Base-by-base conservation (phyloP, 345 rosid genomes). In the Citrus sp. region DNA sequence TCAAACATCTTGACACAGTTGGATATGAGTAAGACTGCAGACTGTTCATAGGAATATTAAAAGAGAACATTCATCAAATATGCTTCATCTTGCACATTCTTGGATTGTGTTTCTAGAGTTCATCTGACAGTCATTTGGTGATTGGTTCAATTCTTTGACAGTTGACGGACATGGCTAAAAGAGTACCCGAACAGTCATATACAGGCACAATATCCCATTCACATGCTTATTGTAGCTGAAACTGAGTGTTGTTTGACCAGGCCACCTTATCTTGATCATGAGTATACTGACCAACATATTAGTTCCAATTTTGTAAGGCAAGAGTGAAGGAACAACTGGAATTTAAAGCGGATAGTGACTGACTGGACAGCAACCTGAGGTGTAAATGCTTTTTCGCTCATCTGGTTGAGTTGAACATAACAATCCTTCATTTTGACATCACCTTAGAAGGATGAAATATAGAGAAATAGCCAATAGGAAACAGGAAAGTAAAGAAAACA, bases 111-210 rank as follows among this genome's bases (percentile, higher is more conserved):
- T 58, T 51, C 25, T 18, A 30, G 25, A 58, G 28, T 13, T 27
- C 38, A 66, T 73, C 30, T 70, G 4, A 67, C n/a, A 9, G 59
- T 55, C 24, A 58, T 34, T 37, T 18, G 25, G 21, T 1, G 16
- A 9, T 14, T 63, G 35, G 80, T 72, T 72, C 62, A 63, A 61
- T 73, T 64, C 32, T 79, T n/a, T 83, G 67, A 74, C 81, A 88
- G 89, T 79, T 88, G 80, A 83, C 74, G 70, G 84, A 82, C 35
- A 55, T 77, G 74, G 79, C 79, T 51, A 87, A 81, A 77, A 79
- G 76, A 70, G 79, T 78, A 28, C 78, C 84, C 7, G 77, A 81
- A 55, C 73, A 76, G 58, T 73, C 77, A 67, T 38, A 80, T 77
- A 5, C 71, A 49, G 61, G 63, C 61, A 59, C 19, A 38, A 78